These are phyloP conservation scores for Colletotrichum falcatum DNA, from an alignment of 2,329 filamentous ascomycete species.

Conservation along the genomic window DNA sequence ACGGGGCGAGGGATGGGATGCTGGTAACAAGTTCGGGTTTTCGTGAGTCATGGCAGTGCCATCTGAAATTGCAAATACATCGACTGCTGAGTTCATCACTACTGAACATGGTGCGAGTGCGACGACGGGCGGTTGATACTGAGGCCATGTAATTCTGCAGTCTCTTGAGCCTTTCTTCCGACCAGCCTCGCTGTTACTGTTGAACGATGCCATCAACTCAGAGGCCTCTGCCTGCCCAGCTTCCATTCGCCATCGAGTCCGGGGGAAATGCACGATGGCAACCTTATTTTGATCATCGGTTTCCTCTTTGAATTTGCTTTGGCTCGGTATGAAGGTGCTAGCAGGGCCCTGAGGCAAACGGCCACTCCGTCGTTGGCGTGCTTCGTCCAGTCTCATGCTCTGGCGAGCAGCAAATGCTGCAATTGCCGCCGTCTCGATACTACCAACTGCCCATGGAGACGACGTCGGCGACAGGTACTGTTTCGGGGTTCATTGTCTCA, in stretches of 20 bases:
- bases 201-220: not conserved
- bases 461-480: not conserved
- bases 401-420: no score
- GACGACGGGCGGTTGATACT: no score
- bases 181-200: accelerated
- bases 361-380: accelerated
- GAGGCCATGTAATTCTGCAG: no score
- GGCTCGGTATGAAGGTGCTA: accelerated
- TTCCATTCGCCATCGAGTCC: not conserved
- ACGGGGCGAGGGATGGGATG: accelerated
- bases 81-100: no score
- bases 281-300: not conserved
- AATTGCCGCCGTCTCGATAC: no score
- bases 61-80: no score
- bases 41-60: no score
- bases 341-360: not conserved
- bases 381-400: not conserved
- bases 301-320: not conserved
- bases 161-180: not conserved
- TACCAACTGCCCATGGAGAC: not conserved
- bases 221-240: not conserved
- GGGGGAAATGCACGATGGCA: not conserved
- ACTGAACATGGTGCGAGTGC: no score
- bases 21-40: not conserved
- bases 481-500: not conserved